Conservation (phyloP, 441 rosid genomes). For the Daphne laureola region DNA sequence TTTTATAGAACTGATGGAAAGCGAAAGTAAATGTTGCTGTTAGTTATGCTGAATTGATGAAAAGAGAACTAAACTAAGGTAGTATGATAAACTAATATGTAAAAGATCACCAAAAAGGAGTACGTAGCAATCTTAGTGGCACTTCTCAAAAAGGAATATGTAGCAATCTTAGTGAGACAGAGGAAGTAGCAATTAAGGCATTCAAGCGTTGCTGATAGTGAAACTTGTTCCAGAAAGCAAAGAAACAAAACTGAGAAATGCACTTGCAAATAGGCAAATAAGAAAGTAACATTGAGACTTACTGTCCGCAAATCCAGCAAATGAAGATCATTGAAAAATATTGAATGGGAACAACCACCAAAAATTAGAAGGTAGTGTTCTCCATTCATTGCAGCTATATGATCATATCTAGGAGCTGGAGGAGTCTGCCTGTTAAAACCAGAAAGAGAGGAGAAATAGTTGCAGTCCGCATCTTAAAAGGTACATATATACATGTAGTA, state of each 20-base stretch:
- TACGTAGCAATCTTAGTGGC: too few relatives aligned
- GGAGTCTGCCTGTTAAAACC: constrained; percentile 70
- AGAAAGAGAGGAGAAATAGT: constrained; percentile 24
- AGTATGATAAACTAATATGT: too few relatives aligned
- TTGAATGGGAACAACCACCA: constrained; percentile 94
- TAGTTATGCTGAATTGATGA: too few relatives aligned
- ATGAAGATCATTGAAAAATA: constrained; percentile 86
- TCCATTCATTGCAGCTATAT: constrained; percentile 69
- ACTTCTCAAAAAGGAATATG: too few relatives aligned
- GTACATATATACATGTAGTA: constrained; percentile 11
- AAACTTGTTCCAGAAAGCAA: background rate
- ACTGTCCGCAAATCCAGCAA: constrained; percentile 85
- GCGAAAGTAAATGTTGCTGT: too few relatives aligned
- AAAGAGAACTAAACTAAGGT: too few relatives aligned
- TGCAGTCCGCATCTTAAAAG: constrained; percentile 3
- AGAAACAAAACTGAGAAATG: background rate
- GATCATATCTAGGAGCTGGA: constrained; percentile 98
- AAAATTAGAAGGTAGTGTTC: constrained; percentile 77
- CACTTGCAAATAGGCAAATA: background rate
- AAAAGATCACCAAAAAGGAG: too few relatives aligned
- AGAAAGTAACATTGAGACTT: constrained; percentile 22
- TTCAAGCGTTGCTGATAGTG: too few relatives aligned
- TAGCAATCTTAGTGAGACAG: too few relatives aligned
- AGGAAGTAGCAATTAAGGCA: too few relatives aligned
- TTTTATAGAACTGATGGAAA: too few relatives aligned